Percentiles rank a stretch among this genome's conserved stretches.
phyloP scores from a whole-genome alignment of 768 basidiomycete genomes.

The Steccherinum ochraceum region DNA sequence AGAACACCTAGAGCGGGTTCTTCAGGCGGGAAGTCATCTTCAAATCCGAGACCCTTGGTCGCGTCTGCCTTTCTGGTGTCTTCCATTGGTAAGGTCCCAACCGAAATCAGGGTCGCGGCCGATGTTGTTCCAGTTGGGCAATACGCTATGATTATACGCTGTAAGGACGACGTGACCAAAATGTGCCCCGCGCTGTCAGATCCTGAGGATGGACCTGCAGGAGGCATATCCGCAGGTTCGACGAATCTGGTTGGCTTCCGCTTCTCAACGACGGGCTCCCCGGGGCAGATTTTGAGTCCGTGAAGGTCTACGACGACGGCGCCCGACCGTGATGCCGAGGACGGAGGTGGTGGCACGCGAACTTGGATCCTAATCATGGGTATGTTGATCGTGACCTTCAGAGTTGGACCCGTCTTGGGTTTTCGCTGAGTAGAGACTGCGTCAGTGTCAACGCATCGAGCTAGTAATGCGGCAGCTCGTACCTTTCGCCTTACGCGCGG shows the following conservation, averaged over 20 bases:
- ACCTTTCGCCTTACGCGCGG: too few relatives aligned
- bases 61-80: background rate
- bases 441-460: too few relatives aligned
- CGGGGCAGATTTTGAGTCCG: conserved; percentile 35
- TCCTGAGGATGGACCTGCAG: background rate
- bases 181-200: background rate
- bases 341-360: conserved; percentile 55
- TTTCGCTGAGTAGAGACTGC: too few relatives aligned
- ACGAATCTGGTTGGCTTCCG: background rate
- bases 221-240: background rate
- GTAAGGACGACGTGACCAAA: background rate
- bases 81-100: conserved; percentile 38
- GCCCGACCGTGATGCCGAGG: conserved; percentile 51
- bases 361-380: conserved; percentile 61
- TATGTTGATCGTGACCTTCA: conserved; percentile 34
- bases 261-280: conserved; percentile 3
- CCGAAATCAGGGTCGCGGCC: conserved; percentile 42
- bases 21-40: background rate
- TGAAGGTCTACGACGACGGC: conserved; percentile 60
- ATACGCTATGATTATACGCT: conserved; percentile 16
- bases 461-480: too few relatives aligned
- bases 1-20: too few relatives aligned
- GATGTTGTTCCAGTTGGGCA: background rate
- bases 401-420: too few relatives aligned
- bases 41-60: background rate